Conservation (phyloP, 176 grass and related monocot species). For the Musa troglodytarum region DNA sequence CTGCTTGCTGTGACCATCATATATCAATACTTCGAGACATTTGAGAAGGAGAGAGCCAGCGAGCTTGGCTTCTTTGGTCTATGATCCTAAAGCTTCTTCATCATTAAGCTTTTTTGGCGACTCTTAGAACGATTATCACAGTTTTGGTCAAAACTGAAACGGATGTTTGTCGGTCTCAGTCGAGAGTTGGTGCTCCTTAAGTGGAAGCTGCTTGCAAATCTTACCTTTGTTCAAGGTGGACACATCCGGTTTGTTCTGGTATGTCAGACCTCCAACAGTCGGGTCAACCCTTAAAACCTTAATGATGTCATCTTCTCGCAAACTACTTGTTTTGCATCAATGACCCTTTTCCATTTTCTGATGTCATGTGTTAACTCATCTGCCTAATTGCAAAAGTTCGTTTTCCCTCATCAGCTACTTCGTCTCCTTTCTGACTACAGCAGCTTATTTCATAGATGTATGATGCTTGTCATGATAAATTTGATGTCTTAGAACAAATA, state of each 20-base stretch:
- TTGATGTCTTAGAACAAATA: too few species aligned
- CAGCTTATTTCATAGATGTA: too few species aligned
- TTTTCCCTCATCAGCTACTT: background rate
- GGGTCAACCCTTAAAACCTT: too few species aligned
- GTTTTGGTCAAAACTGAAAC: background rate
- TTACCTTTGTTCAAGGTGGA: background rate
- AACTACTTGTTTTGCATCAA: too few species aligned
- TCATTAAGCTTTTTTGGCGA: background rate
- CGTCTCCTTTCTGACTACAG: too few species aligned
- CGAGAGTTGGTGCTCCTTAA: background rate
- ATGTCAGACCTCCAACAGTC: too few species aligned
- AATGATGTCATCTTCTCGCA: too few species aligned
- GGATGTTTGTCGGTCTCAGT: background rate
- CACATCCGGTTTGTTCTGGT: too few species aligned
- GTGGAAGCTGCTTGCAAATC: background rate
- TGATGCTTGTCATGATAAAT: too few species aligned
- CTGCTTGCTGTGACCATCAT: conserved; percentile 90
- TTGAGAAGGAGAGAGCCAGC: conserved; percentile 86
- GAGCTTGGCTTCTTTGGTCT: conserved; percentile 91
- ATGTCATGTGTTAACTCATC: too few species aligned
- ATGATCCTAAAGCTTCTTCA: conserved; percentile 23
- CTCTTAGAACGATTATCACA: background rate
- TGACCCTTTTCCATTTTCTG: too few species aligned
- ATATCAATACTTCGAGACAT: conserved; percentile 91
- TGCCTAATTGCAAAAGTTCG: background rate